Base-by-base conservation (phyloP, 139 green algal genomes). In the Penium margaritaceum region DNA sequence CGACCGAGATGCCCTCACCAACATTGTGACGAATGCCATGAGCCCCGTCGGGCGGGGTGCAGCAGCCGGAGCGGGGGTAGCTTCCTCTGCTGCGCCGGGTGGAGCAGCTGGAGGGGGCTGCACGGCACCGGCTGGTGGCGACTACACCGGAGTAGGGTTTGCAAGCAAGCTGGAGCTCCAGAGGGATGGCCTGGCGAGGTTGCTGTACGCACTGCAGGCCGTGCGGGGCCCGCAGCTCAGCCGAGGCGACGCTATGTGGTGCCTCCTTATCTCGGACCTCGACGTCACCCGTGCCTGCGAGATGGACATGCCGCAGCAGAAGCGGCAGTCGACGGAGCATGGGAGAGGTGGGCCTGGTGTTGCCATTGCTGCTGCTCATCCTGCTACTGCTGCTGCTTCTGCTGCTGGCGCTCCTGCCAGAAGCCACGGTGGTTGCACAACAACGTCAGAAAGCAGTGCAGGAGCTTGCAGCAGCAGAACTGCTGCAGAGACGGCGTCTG, bases 161-260 rank as follows among this genome's bases (percentile, higher is more conserved):
- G 29, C 51, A 21, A 60, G 24, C 30, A 29, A 30, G 38, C 21
- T 64, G 66, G 66, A 76, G 24, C 37, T 76, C 5, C 68, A 76
- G 41, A 29, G 60, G 24, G 30, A 62, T 14, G 68, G 29, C 15
- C 27, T 67, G 51, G 32, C 68, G 12, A 36, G 60, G 5, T 37
- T 76, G 51, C 34, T 67, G 41, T 30, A 27, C 30, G 33, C 32
- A 38, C 14, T 76, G n/a, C 68, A 76, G 33, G 68, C 53, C 24
- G 24, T 44, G 37, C 30, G 51, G 27, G 34, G 66, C 0, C 67
- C 44, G 7, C 43, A 67, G 24, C 27, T 76, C 15, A 67, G 32
- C 41, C 68, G 68, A 0, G 68, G 68, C 5, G 68, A 76, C 14
- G 46, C 68, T 12, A 70, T 76, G 68, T 76, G 68, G 68, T 67